Base-by-base conservation (phyloP, 805 yeast species). In the Yamadazyma kitorensis region DNA sequence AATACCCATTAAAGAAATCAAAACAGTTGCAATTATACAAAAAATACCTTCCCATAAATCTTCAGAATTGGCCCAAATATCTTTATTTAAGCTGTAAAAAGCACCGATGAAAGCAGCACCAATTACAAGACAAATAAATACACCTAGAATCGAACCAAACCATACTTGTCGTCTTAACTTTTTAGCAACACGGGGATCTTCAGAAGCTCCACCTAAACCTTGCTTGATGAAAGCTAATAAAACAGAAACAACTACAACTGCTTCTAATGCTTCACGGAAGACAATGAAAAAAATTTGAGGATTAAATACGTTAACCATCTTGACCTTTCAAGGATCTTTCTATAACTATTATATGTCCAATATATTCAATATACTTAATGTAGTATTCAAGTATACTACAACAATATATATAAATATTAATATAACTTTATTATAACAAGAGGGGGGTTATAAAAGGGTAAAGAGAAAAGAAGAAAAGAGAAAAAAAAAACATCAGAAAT, bases 21-120 rank as follows among this genome's bases (percentile, higher is more conserved):
- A 77, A 29, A 86, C 66, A 0, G 95, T 78, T 2, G 98, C 98
- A 59, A 91, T 80, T 47, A 91, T 66, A 64, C 94, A 86, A 58
- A 91, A 88, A 38, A 86, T 71, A 69, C 97, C 98, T 74, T 91
- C 98, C 98, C 98, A 91, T 38, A 91, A 61, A 59, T 91, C 97
- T 60, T 91, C 98, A 14, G 95, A 79, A 9, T 60, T 55, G 32
- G 91, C 72, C 85, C 96, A 91, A 45, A 91, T 75, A 74, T 91
- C 94, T 34, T 76, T 76, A 44, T 82, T 80, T 32, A 84, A 70
- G 23, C 84, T 65, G 59, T 91, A 91, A 68, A 86, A 91, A 15
- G 87, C 88, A 61, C 95, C 98, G 57, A 91, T 89, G 65, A 91
- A 89, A 37, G 88, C 95, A 64, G 85, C 82, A 59, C 98, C 98